Percentiles rank a stretch among this genome's conserved stretches.
Evolutionary conservation across 352 stramenopile species (phyloP).

Genomic region (Phytophthora citricola): DNA sequence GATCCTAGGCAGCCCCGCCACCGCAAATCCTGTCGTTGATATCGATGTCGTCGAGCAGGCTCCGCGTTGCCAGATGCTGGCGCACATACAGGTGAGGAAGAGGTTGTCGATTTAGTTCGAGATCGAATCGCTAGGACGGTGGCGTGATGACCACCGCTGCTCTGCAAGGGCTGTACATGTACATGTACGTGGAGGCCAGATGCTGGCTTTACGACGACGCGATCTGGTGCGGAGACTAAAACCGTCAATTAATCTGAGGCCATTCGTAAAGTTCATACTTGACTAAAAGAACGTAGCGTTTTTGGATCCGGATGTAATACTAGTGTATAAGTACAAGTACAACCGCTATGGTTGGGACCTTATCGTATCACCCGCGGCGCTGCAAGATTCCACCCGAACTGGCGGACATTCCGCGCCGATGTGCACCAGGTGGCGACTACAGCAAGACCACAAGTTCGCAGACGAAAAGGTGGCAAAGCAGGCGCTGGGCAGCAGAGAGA

Average conservation of each 20-base stretch:
- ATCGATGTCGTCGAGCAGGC: slow-evolving; percentile 15
- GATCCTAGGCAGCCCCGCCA: not conserved
- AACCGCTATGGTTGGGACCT: not conserved
- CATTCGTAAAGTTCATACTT: not conserved
- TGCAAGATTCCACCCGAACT: slow-evolving; percentile 11
- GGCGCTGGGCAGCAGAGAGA: slow-evolving; percentile 3
- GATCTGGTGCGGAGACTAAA: slow-evolving; percentile 5
- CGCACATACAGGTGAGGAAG: not conserved
- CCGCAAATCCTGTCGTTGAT: slow-evolving; percentile 31
- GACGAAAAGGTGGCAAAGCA: slow-evolving; percentile 11
- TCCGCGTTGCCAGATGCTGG: slow-evolving; percentile 24
- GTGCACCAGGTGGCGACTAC: slow-evolving; percentile 30
- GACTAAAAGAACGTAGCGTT: not conserved
- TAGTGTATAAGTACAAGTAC: not conserved
- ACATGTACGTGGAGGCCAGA: not conserved
- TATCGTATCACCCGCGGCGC: not conserved
- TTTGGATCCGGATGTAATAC: not conserved
- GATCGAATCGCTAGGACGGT: not conserved
- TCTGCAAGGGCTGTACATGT: not conserved
- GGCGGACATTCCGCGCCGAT: slow-evolving; percentile 5
- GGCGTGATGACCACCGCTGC: slow-evolving; percentile 15
- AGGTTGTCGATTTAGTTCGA: not conserved
- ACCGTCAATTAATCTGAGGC: slow-evolving; percentile 4
- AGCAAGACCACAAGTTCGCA: slow-evolving; percentile 27
- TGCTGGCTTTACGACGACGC: slow-evolving; percentile 12